phyloP scores from a whole-genome alignment of 306 rosid species.

The Gillenia trifoliata region DNA sequence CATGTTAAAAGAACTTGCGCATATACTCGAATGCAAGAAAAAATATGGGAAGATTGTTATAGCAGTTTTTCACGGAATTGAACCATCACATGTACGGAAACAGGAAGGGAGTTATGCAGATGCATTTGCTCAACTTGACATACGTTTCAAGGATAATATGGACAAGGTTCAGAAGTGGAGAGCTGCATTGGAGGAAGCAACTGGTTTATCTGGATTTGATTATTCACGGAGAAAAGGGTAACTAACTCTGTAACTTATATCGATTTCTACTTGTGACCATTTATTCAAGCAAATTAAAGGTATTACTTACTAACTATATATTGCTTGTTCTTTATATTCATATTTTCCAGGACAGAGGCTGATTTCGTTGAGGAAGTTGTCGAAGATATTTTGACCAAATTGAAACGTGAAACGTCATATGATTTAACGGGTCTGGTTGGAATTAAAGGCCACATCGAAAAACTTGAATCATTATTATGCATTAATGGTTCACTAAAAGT shows the following conservation, averaged over 20 bases:
- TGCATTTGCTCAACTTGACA: not conserved
- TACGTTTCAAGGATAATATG: fast-evolving
- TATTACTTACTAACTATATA: not conserved
- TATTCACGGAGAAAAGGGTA: not conserved
- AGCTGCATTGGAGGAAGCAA: not conserved
- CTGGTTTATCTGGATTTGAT: not conserved
- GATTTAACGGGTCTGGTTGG: conserved; percentile 11
- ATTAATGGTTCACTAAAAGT: not conserved
- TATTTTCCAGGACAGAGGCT: conserved; percentile 6
- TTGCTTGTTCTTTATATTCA: not conserved
- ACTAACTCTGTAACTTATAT: too few relatives aligned
- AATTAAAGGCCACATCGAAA: not conserved
- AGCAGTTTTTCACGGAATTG: too few relatives aligned
- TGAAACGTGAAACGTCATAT: not conserved
- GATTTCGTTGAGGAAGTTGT: not conserved
- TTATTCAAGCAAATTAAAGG: not conserved
- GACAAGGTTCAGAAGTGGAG: not conserved
- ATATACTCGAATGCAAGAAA: not conserved
- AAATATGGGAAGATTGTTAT: not conserved
- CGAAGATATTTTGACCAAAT: not conserved
- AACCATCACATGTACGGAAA: not conserved
- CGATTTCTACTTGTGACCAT: too few relatives aligned
- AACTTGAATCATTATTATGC: not conserved
- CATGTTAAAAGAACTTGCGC: not conserved
- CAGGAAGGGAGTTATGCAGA: not conserved